Conservation (phyloP, 805 yeast genomes). For the Metschnikowia sp. region DNA sequence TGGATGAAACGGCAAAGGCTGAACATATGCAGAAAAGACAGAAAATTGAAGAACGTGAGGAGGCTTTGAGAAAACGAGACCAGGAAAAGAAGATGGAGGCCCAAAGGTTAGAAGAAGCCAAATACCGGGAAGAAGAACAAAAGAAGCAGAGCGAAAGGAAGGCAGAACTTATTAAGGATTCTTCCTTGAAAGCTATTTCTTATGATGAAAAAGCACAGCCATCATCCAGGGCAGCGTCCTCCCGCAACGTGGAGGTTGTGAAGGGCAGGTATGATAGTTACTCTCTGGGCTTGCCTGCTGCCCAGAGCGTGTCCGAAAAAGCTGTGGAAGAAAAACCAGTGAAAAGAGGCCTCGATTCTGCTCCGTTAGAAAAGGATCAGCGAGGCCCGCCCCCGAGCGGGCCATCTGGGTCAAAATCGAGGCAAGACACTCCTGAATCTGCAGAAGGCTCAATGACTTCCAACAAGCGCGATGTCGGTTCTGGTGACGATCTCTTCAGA, state of each 20-base stretch:
- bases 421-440: neutral
- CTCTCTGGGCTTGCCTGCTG: slow-evolving; percentile 10
- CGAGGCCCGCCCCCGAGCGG: neutral
- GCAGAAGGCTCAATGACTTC: neutral
- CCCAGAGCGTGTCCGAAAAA: slow-evolving; percentile 5
- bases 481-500: neutral
- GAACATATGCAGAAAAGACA: slow-evolving; percentile 23
- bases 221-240: slow-evolving; percentile 8
- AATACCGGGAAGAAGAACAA: slow-evolving; percentile 10
- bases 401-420: neutral
- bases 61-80: slow-evolving; percentile 13
- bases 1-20: slow-evolving; percentile 42
- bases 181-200: slow-evolving; percentile 11
- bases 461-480: neutral
- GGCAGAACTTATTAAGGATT: slow-evolving; percentile 3
- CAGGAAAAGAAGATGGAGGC: slow-evolving; percentile 11
- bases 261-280: slow-evolving; percentile 33
- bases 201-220: slow-evolving; percentile 20
- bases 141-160: neutral
- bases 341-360: too few species aligned
- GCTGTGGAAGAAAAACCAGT: neutral
- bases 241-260: slow-evolving; percentile 14
- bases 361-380: neutral
- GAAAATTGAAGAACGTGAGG: slow-evolving; percentile 16
- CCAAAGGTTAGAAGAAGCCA: slow-evolving; percentile 15